A percentile compares a stretch with the other conserved stretches of the same genome.
phyloP scores from a whole-genome alignment of 495 filamentous ascomycete genomes.

The Bacidia rubella region DNA sequence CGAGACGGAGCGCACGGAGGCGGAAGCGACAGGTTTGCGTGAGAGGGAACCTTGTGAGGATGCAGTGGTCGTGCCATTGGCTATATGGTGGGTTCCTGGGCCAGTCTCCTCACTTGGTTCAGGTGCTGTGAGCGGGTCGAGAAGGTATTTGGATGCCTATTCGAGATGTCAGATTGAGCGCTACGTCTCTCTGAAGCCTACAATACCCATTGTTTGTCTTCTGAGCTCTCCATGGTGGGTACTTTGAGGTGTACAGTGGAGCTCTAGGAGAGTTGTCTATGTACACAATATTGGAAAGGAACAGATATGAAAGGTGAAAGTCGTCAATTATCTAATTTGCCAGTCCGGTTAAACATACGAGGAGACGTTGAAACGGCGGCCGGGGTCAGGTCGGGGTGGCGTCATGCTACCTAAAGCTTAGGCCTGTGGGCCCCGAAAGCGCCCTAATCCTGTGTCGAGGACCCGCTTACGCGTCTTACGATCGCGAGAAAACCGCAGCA shows the following conservation, averaged over 20 bases:
- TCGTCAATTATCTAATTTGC: neutral
- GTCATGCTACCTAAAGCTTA: neutral
- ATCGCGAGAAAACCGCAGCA: neutral
- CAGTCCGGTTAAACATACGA: neutral
- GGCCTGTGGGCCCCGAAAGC: too few relatives aligned
- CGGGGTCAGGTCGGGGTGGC: neutral
- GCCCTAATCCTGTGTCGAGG: too few relatives aligned
- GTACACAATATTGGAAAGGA: too few relatives aligned
- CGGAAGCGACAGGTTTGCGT: conserved; percentile 10
- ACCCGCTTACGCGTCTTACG: neutral
- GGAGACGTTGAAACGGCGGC: neutral
- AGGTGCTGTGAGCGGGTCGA: conserved; percentile 43
- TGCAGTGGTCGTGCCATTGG: conserved; percentile 16
- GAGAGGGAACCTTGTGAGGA: conserved; percentile 6
- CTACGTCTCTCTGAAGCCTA: neutral
- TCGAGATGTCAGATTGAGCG: neutral
- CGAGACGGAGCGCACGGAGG: conserved; percentile 5
- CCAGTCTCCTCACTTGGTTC: conserved; percentile 42
- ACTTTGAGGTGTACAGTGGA: neutral
- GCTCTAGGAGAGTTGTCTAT: too few relatives aligned
- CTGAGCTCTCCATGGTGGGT: conserved; percentile 22
- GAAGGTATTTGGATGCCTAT: conserved; percentile 33
- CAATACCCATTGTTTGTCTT: conserved; percentile 28
- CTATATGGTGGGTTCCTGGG: conserved; percentile 32
- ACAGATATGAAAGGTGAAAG: neutral